Base-by-base conservation (phyloP, 192 early-diverging fungal genomes). In the Coemansia reversa region DNA sequence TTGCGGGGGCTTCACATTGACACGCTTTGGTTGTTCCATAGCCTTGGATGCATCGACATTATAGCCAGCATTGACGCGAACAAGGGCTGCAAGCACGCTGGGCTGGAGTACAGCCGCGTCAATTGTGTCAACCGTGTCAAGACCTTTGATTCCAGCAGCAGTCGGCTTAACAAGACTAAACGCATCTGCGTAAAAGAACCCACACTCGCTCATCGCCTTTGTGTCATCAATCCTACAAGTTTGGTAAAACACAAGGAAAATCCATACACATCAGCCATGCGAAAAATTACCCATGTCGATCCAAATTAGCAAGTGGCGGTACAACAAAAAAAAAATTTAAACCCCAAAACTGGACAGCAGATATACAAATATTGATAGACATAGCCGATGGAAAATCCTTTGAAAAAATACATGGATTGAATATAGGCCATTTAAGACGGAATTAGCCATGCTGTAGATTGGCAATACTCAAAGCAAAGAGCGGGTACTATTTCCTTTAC, bases 111-210 rank as follows among this genome's bases (percentile, higher is more conserved):
- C 35, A 4, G 55, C 32, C 29, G 54, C 48, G 35, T 73, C 54
- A 9, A 80, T 54, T 23, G 62, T 58, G 30, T 68, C 48, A 52
- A 80, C 72, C 29, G 71, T 63, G 14, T 39, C 51, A 42, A 72
- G 62, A 24, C 77, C 68, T 63, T 80, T 80, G 61, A 74, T 66
- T 18, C 64, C 77, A 18, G 61, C 30, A 19, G 32, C 49, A 6
- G 77, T 71, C 1, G 77, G 72, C 50, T 55, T 61, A 4, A 70
- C 62, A 7, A 80, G 72, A 18, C 55, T 55, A 30, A 66, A 67
- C 19, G 68, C 62, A 35, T 71, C 72, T n/a, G 77, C 77, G 58
- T 58, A 80, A 55, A 80, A 80, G 51, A 74, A 80, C 22, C 72
- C 72, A 29, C 51, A 19, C 39, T 70, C 72, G 65, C 68, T 62